Percentiles rank a stretch among this genome's conserved stretches.
Evolutionary conservation across 208 protist genomes (phyloP).

Genomic region (Trypanosoma boissoni): DNA sequence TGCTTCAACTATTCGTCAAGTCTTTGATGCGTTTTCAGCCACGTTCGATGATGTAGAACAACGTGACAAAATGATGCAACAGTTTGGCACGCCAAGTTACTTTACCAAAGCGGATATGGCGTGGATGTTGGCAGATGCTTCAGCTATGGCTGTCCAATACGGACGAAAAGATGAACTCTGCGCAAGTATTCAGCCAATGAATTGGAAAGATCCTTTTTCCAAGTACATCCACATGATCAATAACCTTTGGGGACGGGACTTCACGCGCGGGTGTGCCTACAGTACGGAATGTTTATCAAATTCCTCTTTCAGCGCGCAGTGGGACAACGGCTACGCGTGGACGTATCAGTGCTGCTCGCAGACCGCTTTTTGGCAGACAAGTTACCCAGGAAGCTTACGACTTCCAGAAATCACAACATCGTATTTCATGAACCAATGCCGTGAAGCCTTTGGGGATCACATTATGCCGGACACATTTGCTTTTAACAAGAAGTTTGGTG

Average conservation of each 20-base stretch:
- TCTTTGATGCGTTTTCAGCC: slow-evolving; percentile 28
- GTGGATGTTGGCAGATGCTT: slow-evolving; percentile 46
- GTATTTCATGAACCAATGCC: slow-evolving; percentile 43
- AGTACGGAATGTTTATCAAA: slow-evolving; percentile 41
- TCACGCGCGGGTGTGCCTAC: slow-evolving; percentile 38
- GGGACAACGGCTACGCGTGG: slow-evolving; percentile 35
- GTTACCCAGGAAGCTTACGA: slow-evolving; percentile 36
- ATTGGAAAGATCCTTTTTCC: slow-evolving; percentile 12
- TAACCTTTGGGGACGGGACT: slow-evolving; percentile 25
- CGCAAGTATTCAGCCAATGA: slow-evolving; percentile 8
- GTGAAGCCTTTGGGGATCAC: slow-evolving; percentile 30
- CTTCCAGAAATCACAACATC: slow-evolving; percentile 24
- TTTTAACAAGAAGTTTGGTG: slow-evolving; percentile 39
- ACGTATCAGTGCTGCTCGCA: slow-evolving; percentile 46
- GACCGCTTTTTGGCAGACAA: slow-evolving; percentile 42
- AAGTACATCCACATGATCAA: slow-evolving; percentile 19
- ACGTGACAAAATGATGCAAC: slow-evolving; percentile 14
- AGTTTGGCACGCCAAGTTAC: slow-evolving; percentile 30
- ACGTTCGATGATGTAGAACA: slow-evolving; percentile 26
- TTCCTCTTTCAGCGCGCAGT: slow-evolving; percentile 22
- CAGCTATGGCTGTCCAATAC: slow-evolving; percentile 49
- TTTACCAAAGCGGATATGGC: slow-evolving; percentile 39
- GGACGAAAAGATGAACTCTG: slow-evolving; percentile 31
- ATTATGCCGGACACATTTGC: slow-evolving; percentile 35
- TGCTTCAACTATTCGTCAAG: slow-evolving; percentile 14